Evolutionary conservation across 495 filamentous ascomycete species (phyloP).

Genomic region (Rhizodiscina lignyota): DNA sequence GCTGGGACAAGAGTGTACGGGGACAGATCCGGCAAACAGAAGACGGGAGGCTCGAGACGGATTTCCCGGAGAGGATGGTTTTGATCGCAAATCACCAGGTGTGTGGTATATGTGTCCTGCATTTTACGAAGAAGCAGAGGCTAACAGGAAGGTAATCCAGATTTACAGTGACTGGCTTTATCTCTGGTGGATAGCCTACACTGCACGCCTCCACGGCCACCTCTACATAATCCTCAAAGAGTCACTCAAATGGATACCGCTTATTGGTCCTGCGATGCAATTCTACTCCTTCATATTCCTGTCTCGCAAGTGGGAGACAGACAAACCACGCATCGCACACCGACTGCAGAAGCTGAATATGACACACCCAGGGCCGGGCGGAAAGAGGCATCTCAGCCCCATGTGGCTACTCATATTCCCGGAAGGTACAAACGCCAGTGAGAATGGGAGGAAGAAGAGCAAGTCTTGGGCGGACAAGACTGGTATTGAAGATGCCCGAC

Average conservation of each 20-base stretch:
- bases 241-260: slow-evolving; percentile 57
- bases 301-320: slow-evolving; percentile 64
- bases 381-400: slow-evolving; percentile 22
- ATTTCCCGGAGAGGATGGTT: slow-evolving; percentile 60
- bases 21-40: slow-evolving; percentile 45
- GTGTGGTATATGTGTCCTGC: background rate
- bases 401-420: slow-evolving; percentile 84
- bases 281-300: slow-evolving; percentile 77
- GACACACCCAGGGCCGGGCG: slow-evolving; percentile 30
- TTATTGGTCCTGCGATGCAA: slow-evolving; percentile 65
- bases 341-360: slow-evolving; percentile 52
- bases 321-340: slow-evolving; percentile 51
- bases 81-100: slow-evolving; percentile 75
- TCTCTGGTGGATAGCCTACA: slow-evolving; percentile 75
- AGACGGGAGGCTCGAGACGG: slow-evolving; percentile 52
- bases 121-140: background rate
- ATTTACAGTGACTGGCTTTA: slow-evolving; percentile 83
- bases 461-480: slow-evolving; percentile 52
- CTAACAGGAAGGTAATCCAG: too few relatives aligned
- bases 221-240: slow-evolving; percentile 78
- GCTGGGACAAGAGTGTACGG: slow-evolving; percentile 55
- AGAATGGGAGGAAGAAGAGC: slow-evolving; percentile 46
- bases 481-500: slow-evolving; percentile 46
- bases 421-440: slow-evolving; percentile 62
- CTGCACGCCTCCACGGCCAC: slow-evolving; percentile 60